phyloP scores from a whole-genome alignment of 495 filamentous ascomycete species.

The Elaphomyces granulatus region DNA sequence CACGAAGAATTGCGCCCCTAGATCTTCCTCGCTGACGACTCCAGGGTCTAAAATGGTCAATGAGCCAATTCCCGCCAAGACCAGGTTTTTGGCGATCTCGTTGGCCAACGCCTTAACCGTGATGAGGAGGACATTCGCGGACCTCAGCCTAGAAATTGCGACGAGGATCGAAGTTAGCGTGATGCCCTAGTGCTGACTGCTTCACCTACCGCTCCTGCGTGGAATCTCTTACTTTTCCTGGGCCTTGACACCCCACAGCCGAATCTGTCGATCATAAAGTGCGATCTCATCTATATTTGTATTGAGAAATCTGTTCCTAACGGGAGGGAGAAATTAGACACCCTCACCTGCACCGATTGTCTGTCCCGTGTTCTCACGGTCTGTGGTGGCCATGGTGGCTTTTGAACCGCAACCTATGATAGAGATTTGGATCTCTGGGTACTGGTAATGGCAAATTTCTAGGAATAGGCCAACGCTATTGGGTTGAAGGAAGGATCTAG shows the following conservation, averaged over 20 bases:
- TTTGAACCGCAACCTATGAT: too few species aligned
- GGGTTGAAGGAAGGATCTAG: too few species aligned
- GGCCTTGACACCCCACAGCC: constrained; percentile 94
- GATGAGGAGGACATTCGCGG: constrained; percentile 79
- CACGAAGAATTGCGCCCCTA: constrained; percentile 83
- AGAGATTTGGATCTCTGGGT: too few species aligned
- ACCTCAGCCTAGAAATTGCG: constrained; percentile 65
- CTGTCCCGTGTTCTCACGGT: constrained; percentile 17
- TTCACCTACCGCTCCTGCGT: too few species aligned
- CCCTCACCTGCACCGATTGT: constrained; percentile 41
- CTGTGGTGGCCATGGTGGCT: too few species aligned
- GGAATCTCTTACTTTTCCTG: constrained; percentile 52
- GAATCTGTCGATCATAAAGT: constrained; percentile 93
- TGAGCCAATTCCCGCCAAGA: constrained; percentile 83
- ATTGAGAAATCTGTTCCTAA: neutral
- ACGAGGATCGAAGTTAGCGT: too few species aligned
- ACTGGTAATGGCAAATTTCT: too few species aligned
- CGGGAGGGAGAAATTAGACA: too few species aligned
- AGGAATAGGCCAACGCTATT: too few species aligned
- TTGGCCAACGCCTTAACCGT: constrained; percentile 81
- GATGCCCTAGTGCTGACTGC: too few species aligned
- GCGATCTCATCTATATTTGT: constrained; percentile 75
- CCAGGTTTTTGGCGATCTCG: constrained; percentile 96
- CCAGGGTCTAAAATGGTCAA: constrained; percentile 81
- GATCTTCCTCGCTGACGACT: constrained; percentile 60